These are phyloP conservation scores for Ogataea salicorniae DNA, from an alignment of 805 yeast species.

Conservation along the genomic window DNA sequence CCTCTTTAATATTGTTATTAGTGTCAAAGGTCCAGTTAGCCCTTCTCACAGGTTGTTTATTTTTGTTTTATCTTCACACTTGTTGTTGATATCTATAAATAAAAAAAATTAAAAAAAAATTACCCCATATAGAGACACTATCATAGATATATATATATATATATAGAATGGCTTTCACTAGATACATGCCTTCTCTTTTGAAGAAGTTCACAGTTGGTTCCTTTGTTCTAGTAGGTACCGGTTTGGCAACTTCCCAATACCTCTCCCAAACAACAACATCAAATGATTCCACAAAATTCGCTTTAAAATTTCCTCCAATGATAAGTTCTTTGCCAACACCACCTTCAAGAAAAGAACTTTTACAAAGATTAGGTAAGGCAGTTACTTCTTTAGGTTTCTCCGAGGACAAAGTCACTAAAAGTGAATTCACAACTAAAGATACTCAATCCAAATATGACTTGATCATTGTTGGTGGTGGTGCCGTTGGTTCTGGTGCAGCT, in stretches of 20 bases:
- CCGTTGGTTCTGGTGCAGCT: slow-evolving; percentile 91
- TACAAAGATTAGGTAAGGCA: slow-evolving; percentile 38
- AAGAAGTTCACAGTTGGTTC: slow-evolving; percentile 6
- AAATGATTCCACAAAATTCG: slow-evolving; percentile 8
- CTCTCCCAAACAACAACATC: slow-evolving; percentile 2
- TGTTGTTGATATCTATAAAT: too few species aligned
- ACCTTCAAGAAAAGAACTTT: slow-evolving; percentile 51
- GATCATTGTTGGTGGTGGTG: slow-evolving; percentile 93
- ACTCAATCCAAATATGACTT: slow-evolving; percentile 61
- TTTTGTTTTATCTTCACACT: too few species aligned
- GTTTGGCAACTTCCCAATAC: slow-evolving; percentile 6
- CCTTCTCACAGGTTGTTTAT: too few species aligned
- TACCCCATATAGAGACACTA: too few species aligned
- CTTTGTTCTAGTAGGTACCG: slow-evolving; percentile 8
- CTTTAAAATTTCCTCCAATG: slow-evolving; percentile 35
- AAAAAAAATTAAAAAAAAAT: too few species aligned
- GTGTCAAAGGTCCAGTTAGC: too few species aligned
- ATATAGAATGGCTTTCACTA: neutral
- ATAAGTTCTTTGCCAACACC: slow-evolving; percentile 42
- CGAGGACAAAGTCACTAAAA: slow-evolving; percentile 2
- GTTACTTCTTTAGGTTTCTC: slow-evolving; percentile 6
- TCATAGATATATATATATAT: too few species aligned
- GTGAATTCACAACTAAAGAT: slow-evolving; percentile 21
- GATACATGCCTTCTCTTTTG: neutral
- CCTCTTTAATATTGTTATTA: too few species aligned